Conservation (phyloP, 768 basidiomycete genomes). For the Leucocoprinus birnbaumii region DNA sequence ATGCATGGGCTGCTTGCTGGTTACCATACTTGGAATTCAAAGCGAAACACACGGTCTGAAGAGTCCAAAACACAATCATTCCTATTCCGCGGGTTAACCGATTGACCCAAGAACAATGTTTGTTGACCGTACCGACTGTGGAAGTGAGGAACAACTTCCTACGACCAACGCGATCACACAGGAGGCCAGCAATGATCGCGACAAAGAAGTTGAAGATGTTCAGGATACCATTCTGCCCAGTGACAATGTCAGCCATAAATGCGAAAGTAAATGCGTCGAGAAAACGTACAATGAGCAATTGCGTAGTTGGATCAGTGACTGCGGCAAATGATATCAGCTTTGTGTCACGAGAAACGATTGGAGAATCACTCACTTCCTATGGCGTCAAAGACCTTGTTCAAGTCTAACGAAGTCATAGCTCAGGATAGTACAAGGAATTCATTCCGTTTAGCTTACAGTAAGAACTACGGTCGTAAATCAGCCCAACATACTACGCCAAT, state of each 20-base stretch:
- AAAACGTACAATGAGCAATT: conserved; percentile 35
- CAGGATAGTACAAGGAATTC: too few species aligned
- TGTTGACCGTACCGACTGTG: conserved; percentile 27
- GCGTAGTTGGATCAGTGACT: conserved; percentile 43
- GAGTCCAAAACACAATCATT: conserved; percentile 55
- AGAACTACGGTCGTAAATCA: conserved; percentile 26
- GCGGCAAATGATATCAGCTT: conserved; percentile 1
- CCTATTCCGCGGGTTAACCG: conserved; percentile 15
- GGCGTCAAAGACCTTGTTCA: conserved; percentile 50
- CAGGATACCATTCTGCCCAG: conserved; percentile 45
- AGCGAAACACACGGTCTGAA: conserved; percentile 53
- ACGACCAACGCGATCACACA: conserved; percentile 48
- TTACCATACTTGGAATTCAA: conserved; percentile 33
- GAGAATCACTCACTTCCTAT: conserved; percentile 39
- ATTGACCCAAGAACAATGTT: conserved; percentile 11
- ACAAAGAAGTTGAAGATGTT: conserved; percentile 56
- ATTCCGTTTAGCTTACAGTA: conserved; percentile 50
- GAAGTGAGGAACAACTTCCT: conserved; percentile 49
- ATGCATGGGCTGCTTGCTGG: conserved; percentile 46
- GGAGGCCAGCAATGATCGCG: conserved; percentile 45
- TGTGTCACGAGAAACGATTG: background rate
- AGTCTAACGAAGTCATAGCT: too few species aligned
- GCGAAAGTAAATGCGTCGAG: too few species aligned
- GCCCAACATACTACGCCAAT: conserved; percentile 15
- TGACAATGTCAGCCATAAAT: background rate